phyloP scores from a whole-genome alignment of 306 rosid genomes.

The Prunus fruticosa region DNA sequence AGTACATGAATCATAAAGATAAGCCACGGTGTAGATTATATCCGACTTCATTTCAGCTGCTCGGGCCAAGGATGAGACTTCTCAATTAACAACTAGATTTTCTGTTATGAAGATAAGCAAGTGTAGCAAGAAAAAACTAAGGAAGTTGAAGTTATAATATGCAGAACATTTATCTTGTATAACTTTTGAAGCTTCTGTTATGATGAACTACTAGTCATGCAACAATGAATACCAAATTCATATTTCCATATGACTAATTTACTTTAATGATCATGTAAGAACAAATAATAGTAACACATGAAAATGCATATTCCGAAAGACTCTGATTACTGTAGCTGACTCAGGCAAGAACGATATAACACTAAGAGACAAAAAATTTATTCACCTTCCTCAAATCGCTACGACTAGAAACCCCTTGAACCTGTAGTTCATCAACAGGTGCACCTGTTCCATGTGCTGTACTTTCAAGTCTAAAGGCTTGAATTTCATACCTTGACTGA shows the following conservation, averaged over 20 bases:
- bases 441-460: conserved; percentile 69
- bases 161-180: conserved; percentile 24
- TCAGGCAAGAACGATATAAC: background rate
- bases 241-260: conserved; percentile 4
- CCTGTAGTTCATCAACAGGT: conserved; percentile 71
- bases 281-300: background rate
- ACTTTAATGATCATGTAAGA: background rate
- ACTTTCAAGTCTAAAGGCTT: conserved; percentile 74
- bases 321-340: background rate
- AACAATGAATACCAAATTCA: conserved; percentile 2
- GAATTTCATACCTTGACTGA: conserved; percentile 74
- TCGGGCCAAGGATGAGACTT: no score
- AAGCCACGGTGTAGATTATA: no score
- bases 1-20: no score
- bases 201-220: conserved; percentile 49
- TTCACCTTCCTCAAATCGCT: conserved; percentile 52
- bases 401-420: conserved; percentile 77
- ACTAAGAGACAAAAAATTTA: conserved; percentile 21
- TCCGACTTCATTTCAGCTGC: no score
- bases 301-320: background rate
- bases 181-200: conserved; percentile 65
- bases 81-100: no score
- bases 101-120: no score
- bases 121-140: no score
- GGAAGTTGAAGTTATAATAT: background rate